Evolutionary conservation across 306 rosid genomes (phyloP).

Genomic region (Glycine soja): DNA sequence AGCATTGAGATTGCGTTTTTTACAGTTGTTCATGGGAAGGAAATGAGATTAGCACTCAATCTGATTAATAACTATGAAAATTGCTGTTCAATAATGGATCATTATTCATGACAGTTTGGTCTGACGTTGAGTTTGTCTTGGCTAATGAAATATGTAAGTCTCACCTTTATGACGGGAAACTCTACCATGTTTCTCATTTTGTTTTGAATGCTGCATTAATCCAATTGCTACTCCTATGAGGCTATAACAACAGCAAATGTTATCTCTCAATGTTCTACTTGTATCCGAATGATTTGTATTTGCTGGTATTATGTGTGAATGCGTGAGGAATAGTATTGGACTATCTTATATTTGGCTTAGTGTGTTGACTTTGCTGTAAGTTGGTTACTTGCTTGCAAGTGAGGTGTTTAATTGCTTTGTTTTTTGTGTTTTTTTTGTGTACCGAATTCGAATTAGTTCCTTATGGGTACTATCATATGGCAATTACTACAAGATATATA

Average conservation of each 20-base stretch:
- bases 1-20: slow-evolving; percentile 43
- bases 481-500: too few relatives aligned
- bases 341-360: too few relatives aligned
- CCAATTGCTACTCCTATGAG: slow-evolving; percentile 11
- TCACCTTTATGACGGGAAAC: slow-evolving; percentile 21
- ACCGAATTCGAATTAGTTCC: too few relatives aligned
- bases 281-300: neutral
- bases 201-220: neutral
- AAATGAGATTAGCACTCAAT: slow-evolving; percentile 31
- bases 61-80: slow-evolving; percentile 25
- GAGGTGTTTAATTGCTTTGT: too few relatives aligned
- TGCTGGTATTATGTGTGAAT: neutral
- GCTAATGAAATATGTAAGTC: neutral
- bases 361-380: too few relatives aligned
- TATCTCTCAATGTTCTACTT: neutral
- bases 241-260: neutral
- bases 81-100: slow-evolving; percentile 25
- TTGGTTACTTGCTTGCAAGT: too few relatives aligned
- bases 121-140: slow-evolving; percentile 21
- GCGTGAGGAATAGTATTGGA: too few relatives aligned
- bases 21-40: slow-evolving; percentile 16
- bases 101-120: slow-evolving; percentile 25
- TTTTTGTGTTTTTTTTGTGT: too few relatives aligned
- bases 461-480: too few relatives aligned
- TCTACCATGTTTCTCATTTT: neutral